Base-by-base conservation (phyloP, 257 asterid species). In the Euphrasia confusa region DNA sequence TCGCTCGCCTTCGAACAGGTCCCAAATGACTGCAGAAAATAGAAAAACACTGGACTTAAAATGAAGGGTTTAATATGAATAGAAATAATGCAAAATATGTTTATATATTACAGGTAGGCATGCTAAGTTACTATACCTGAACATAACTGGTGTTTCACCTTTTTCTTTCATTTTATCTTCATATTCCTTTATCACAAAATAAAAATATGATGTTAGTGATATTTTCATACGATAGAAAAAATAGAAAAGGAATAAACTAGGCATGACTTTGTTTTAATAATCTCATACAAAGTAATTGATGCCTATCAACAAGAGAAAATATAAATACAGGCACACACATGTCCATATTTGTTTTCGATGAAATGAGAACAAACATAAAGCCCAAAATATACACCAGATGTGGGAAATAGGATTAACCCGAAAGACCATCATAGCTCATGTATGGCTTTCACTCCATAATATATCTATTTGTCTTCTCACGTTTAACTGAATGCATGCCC, bases 131-230 rank as follows among this genome's bases (percentile, higher is more conserved):
- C 54, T 52, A 80, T 73, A 93, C 99, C 99, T 93, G 81, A 93
- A 93, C 99, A 93, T 93, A 61, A 93, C 97, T 58, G 99, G 96
- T 10, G 86, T 66, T 79, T 93, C 99, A 58, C 99, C 99, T 75
- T 93, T 93, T 74, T 93, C 99, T 74, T 85, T 85, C 75, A 73
- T 69, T 75, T 87, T 93, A 5, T 83, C 96, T 76, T 89, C 97
- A 52, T 87, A 87, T 74, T 93, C 99, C 99, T 93, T 69, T 13
- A 75, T 68, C 33, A 53, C 58, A 64, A 42, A 68, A 61, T 15
- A 55, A 50, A 62, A 66, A 10, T 37, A 67, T 55, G 53, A 58
- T 32, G 64, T 58, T 24, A 70, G 28, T 21, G 52, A 18, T 61
- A 65, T 56, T 10, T 66, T 65, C 66, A 52, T 55, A 69, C 18